Conservation (phyloP, 108 stramenopile genomes). For the Skeletonema costatum region DNA sequence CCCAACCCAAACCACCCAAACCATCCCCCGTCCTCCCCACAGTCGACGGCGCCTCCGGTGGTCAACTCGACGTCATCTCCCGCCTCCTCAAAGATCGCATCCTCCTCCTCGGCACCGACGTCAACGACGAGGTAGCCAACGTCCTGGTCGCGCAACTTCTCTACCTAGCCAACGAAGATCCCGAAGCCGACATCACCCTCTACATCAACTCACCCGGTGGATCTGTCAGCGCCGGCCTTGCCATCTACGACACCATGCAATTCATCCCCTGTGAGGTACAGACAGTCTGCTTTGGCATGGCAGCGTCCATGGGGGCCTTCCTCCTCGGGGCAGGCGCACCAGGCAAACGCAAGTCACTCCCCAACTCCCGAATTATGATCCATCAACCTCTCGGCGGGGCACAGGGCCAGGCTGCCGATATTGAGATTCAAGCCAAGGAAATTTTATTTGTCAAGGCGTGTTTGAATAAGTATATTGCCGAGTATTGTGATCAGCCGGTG, state of each 20-base stretch:
- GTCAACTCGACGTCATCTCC: conserved; percentile 79
- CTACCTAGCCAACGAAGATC: conserved; percentile 95
- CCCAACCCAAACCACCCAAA: conserved; percentile 38
- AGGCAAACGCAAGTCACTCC: conserved; percentile 89
- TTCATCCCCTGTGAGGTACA: conserved; percentile 95
- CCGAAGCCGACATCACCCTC: conserved; percentile 92
- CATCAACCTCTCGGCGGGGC: conserved; percentile 98
- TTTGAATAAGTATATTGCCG: conserved; percentile 92
- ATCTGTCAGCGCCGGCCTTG: conserved; percentile 89
- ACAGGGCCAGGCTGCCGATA: conserved; percentile 95
- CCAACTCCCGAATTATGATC: conserved; percentile 97
- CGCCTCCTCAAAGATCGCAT: conserved; percentile 89
- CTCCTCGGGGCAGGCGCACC: conserved; percentile 90
- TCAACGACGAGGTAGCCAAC: conserved; percentile 95
- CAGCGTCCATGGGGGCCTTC: conserved; percentile 96
- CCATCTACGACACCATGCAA: conserved; percentile 98
- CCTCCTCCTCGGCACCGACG: conserved; percentile 85
- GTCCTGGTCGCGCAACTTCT: conserved; percentile 91
- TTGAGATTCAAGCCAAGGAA: conserved; percentile 98
- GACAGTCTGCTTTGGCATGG: conserved; percentile 98
- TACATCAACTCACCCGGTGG: conserved; percentile 97
- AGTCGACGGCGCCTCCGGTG: conserved; percentile 65
- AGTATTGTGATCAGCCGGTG: conserved; percentile 91
- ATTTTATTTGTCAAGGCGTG: conserved; percentile 91
- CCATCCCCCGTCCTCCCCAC: conserved; percentile 77